These are phyloP conservation scores for Hanseniaspora nectarophila DNA, from an alignment of 805 yeast genomes.

Conservation along the genomic window DNA sequence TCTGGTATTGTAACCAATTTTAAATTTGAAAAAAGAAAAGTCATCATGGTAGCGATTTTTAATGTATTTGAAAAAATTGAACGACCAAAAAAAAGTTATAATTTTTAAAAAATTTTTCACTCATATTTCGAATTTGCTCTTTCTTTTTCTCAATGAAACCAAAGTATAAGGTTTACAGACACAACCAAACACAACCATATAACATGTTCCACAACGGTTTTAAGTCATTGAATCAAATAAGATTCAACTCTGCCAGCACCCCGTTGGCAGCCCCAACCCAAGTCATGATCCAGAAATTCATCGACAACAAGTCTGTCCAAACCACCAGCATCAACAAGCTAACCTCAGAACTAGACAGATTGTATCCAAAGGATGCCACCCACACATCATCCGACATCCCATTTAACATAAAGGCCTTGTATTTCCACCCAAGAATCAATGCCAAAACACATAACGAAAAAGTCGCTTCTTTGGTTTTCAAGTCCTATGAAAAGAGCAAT, in stretches of 20 bases:
- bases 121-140: too few relatives aligned
- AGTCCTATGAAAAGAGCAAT: constrained; percentile 58
- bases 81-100: not conserved
- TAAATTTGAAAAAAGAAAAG: not conserved
- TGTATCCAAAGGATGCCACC: constrained; percentile 18
- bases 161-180: too few relatives aligned
- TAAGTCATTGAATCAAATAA: not conserved
- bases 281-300: constrained; percentile 14
- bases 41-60: not conserved
- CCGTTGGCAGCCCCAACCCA: constrained; percentile 16
- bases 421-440: constrained; percentile 67
- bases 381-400: constrained; percentile 50
- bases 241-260: not conserved
- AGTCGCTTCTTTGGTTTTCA: constrained; percentile 65
- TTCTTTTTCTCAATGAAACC: not conserved
- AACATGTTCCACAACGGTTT: not conserved
- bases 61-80: not conserved
- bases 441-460: constrained; percentile 57
- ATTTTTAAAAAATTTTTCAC: too few relatives aligned
- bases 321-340: constrained; percentile 30
- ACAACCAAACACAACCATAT: not conserved
- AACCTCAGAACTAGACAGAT: constrained; percentile 2
- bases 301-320: constrained; percentile 22
- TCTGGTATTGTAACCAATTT: not conserved
- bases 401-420: constrained; percentile 68